Percentiles rank a stretch among this genome's conserved stretches.
phyloP scores from a whole-genome alignment of 1,284 basidiomycete species.

The Microbotryum silenes-acaulis region DNA sequence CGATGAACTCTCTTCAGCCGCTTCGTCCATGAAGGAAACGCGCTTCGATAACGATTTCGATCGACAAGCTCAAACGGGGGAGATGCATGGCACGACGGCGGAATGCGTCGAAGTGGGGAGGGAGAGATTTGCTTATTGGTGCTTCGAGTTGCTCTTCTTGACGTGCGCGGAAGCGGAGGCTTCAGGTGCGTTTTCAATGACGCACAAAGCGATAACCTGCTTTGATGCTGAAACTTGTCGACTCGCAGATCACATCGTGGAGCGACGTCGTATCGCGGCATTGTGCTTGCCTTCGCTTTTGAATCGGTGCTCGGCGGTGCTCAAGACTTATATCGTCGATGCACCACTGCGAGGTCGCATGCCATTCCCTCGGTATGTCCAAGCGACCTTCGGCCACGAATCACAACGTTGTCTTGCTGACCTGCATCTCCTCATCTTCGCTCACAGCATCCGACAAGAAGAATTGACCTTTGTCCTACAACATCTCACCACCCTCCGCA shows the following conservation, averaged over 20 bases:
- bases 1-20: neutral
- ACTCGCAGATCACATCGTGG: slow-evolving; percentile 42
- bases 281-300: slow-evolving; percentile 63
- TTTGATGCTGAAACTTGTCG: neutral
- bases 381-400: neutral
- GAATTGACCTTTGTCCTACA: slow-evolving; percentile 77
- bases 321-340: slow-evolving; percentile 72
- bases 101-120: slow-evolving; percentile 54
- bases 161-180: slow-evolving; percentile 54
- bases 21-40: slow-evolving; percentile 12
- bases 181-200: slow-evolving; percentile 17
- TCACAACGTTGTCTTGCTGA: neutral
- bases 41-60: slow-evolving; percentile 33
- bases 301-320: slow-evolving; percentile 58
- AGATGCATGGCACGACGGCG: slow-evolving; percentile 56
- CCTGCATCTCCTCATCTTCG: neutral
- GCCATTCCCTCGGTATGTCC: slow-evolving; percentile 67
- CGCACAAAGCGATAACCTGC: neutral
- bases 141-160: slow-evolving; percentile 77
- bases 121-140: slow-evolving; percentile 89
- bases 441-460: slow-evolving; percentile 67
- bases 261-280: slow-evolving; percentile 59
- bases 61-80: slow-evolving; percentile 15
- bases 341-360: slow-evolving; percentile 68
- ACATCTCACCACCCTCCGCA: slow-evolving; percentile 58